A percentile compares a stretch with the other conserved stretches of the same genome.
phyloP scores from a whole-genome alignment of 257 asterid species.

The Rauvolfia tetraphylla region DNA sequence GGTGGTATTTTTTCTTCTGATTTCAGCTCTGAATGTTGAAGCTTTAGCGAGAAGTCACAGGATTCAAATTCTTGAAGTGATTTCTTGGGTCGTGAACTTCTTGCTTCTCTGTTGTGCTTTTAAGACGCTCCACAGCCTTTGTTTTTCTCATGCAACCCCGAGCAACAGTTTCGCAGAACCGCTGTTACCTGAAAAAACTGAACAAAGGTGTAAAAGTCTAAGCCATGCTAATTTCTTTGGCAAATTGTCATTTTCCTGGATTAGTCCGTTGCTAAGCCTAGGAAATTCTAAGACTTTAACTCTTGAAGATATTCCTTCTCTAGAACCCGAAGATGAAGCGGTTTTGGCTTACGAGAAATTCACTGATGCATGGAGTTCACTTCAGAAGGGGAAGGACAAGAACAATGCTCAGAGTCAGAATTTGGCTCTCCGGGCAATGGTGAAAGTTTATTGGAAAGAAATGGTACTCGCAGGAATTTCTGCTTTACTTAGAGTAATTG shows the following conservation, averaged over 20 bases:
- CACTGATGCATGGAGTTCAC: slow-evolving; percentile 33
- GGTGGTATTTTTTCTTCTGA: slow-evolving; percentile 36
- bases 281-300: slow-evolving; percentile 45
- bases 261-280: slow-evolving; percentile 47
- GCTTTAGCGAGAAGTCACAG: slow-evolving; percentile 21
- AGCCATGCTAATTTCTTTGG: slow-evolving; percentile 36
- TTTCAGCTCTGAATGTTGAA: slow-evolving; percentile 39
- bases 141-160: slow-evolving; percentile 17
- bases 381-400: slow-evolving; percentile 24
- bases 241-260: slow-evolving; percentile 57
- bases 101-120: slow-evolving; percentile 47
- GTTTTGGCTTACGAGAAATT: slow-evolving; percentile 38
- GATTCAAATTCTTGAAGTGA: slow-evolving; percentile 33
- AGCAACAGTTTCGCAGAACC: slow-evolving; percentile 31
- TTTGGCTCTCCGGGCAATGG: slow-evolving; percentile 36
- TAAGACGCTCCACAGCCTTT: slow-evolving; percentile 17
- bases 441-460: slow-evolving; percentile 46
- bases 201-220: slow-evolving; percentile 5
- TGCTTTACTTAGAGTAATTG: slow-evolving; percentile 35
- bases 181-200: slow-evolving; percentile 32
- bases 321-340: slow-evolving; percentile 60
- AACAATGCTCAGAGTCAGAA: slow-evolving; percentile 12
- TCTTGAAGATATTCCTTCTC: slow-evolving; percentile 55
- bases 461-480: slow-evolving; percentile 38
- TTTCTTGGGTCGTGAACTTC: slow-evolving; percentile 48